Conservation (phyloP, 495 filamentous ascomycete genomes). For the Choiromyces venosus region DNA sequence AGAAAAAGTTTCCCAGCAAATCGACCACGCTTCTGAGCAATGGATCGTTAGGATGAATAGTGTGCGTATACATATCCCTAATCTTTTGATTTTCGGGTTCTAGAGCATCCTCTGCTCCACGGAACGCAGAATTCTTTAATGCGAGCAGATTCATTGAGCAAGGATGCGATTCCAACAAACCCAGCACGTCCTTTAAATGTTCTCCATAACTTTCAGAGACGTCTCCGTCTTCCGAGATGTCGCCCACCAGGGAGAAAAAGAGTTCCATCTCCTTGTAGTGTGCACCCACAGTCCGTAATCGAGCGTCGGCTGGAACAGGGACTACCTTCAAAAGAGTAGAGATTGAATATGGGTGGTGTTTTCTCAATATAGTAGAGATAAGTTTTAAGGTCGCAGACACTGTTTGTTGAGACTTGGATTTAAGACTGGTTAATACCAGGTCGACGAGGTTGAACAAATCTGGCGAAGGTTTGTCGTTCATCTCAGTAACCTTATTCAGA, state of each 20-base stretch:
- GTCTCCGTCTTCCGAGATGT: slow-evolving; percentile 60
- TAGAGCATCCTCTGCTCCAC: slow-evolving; percentile 40
- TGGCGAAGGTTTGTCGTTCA: slow-evolving; percentile 67
- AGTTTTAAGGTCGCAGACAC: slow-evolving; percentile 81
- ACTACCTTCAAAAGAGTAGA: slow-evolving; percentile 66
- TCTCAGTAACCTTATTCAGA: slow-evolving; percentile 66
- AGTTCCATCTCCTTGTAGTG: slow-evolving; percentile 74
- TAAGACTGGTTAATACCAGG: slow-evolving; percentile 77
- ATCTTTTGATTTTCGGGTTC: slow-evolving; percentile 20
- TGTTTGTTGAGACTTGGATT: slow-evolving; percentile 79
- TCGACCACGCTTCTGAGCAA: slow-evolving; percentile 65
- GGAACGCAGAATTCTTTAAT: slow-evolving; percentile 50
- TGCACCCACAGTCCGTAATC: slow-evolving; percentile 65
- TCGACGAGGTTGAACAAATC: slow-evolving; percentile 89
- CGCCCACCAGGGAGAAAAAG: slow-evolving; percentile 64
- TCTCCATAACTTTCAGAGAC: slow-evolving; percentile 75
- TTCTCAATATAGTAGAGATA: slow-evolving; percentile 72
- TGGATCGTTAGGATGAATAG: slow-evolving; percentile 65
- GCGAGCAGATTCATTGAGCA: slow-evolving; percentile 60
- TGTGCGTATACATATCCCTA: slow-evolving; percentile 54
- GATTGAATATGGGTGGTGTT: slow-evolving; percentile 79
- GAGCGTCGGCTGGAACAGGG: slow-evolving; percentile 49
- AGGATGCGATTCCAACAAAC: slow-evolving; percentile 71
- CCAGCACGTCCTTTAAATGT: slow-evolving; percentile 72
- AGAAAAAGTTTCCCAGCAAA: slow-evolving; percentile 71